Evolutionary conservation across 1,284 basidiomycete species (phyloP), one percentile per base, ranked within the genome.

Genomic region (Sanghuangporus weigelae): DNA sequence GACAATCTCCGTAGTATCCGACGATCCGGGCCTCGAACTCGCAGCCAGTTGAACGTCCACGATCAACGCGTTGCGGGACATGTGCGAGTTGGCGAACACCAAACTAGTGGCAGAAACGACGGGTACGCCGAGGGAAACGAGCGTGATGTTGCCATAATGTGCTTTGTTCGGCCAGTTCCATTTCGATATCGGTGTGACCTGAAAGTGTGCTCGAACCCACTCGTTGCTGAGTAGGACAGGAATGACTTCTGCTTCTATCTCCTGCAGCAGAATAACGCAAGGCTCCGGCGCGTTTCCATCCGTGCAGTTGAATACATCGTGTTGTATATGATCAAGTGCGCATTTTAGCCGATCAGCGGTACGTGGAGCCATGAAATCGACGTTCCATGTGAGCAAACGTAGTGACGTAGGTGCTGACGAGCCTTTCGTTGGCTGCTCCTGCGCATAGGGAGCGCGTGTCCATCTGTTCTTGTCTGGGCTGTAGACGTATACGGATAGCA

Each of bases 321-420:
- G 70, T 68, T 81, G 79, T 63, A 90, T 78, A 70, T 87, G 76
- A 14, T 79, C 74, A 60, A 90, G 74, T n/a, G 78, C 79, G 2
- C 76, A 72, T 1, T 66, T 64, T 12, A 87, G 74, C 8, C 88
- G 81, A 61, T 75, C 75, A 35, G 73, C 73, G 8, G 70, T 70
- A 46, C 75, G 68, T 0, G 70, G 67, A 10, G 74, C 73, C 59
- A 72, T 68, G 69, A 81, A 84, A 69, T 87, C 82, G 57, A 90
- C 69, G 71, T 90, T 90, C 89, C 89, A 90, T 40, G 85, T 83
- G 63, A 89, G 70, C 48, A 90, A 69, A 55, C 76, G 76, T 55
- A 89, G 68, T 40, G 70, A 75, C 36, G 75, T 76, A 31, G 78
- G 79, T 63, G 75, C 74, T 4, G 46, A 35, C 10, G 50, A 26